These are phyloP conservation scores for Dactylellina leptospora DNA, from an alignment of 2,329 filamentous ascomycete genomes.

Conservation along the genomic window DNA sequence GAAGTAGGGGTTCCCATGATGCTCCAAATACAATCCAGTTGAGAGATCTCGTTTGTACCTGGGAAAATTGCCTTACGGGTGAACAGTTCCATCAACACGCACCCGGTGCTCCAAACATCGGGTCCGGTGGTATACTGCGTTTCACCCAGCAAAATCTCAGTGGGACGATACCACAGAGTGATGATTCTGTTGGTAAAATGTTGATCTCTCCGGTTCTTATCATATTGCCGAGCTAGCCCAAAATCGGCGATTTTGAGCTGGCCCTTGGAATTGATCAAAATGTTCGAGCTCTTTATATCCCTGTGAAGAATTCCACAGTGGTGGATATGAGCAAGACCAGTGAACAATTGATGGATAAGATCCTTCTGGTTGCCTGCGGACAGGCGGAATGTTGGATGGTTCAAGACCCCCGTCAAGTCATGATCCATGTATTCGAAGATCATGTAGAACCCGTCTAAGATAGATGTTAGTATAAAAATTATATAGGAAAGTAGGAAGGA, in stretches of 20 bases:
- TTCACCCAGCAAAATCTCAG: conserved; percentile 88
- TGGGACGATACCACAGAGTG: conserved; percentile 96
- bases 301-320: conserved; percentile 91
- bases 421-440: conserved; percentile 98
- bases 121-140: conserved; percentile 89
- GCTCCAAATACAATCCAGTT: conserved; percentile 95
- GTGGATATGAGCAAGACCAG: conserved; percentile 92
- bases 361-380: conserved; percentile 90
- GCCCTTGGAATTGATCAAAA: conserved; percentile 88
- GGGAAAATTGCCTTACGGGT: conserved; percentile 92
- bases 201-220: conserved; percentile 80
- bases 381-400: conserved; percentile 89
- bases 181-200: conserved; percentile 99
- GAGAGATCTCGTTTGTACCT: conserved; percentile 93
- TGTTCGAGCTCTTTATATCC: conserved; percentile 98
- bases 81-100: conserved; percentile 96
- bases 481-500: not conserved
- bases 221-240: conserved; percentile 93
- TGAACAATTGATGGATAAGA: conserved; percentile 89
- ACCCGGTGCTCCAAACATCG: conserved; percentile 96
- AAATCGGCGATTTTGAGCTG: conserved; percentile 95
- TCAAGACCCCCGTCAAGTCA: conserved; percentile 91
- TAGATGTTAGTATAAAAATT: conserved; percentile 15
- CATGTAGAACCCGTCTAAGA: conserved; percentile 89
- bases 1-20: conserved; percentile 87